phyloP scores from a whole-genome alignment of 306 rosid species.

The Sphenostylis stenocarpa region DNA sequence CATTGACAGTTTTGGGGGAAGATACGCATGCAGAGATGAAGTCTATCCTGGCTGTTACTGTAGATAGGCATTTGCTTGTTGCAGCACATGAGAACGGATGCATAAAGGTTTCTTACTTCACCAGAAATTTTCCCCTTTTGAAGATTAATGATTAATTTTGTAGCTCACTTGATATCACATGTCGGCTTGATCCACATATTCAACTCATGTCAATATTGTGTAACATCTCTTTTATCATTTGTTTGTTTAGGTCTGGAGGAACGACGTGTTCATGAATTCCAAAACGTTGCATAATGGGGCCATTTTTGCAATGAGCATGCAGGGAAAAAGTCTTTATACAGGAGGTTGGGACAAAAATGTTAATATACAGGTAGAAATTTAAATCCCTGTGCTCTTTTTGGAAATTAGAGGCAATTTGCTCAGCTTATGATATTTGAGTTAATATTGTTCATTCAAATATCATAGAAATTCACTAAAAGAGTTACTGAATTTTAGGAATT shows the following conservation, averaged over 20 bases:
- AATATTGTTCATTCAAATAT: background rate
- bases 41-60: slow-evolving; percentile 65
- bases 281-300: slow-evolving; percentile 68
- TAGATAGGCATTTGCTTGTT: slow-evolving; percentile 59
- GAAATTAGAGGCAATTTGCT: slow-evolving; percentile 22
- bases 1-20: slow-evolving; percentile 76
- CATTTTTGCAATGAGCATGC: slow-evolving; percentile 60
- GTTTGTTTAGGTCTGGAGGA: slow-evolving; percentile 77
- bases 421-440: slow-evolving; percentile 21
- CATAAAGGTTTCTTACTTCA: slow-evolving; percentile 62
- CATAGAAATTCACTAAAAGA: slow-evolving; percentile 11
- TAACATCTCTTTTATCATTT: slow-evolving; percentile 31
- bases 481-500: slow-evolving; percentile 59
- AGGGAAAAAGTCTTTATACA: slow-evolving; percentile 70
- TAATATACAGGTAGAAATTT: slow-evolving; percentile 73
- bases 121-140: slow-evolving; percentile 11
- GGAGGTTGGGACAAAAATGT: slow-evolving; percentile 87
- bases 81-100: slow-evolving; percentile 82
- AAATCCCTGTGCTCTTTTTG: slow-evolving; percentile 9
- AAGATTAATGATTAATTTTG: slow-evolving; percentile 33
- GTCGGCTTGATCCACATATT: slow-evolving; percentile 14
- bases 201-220: slow-evolving; percentile 14
- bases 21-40: slow-evolving; percentile 51
- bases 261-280: slow-evolving; percentile 61
- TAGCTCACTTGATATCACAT: slow-evolving; percentile 23